phyloP scores from a whole-genome alignment of 2,329 filamentous ascomycete genomes.

The Penicillium sp. region DNA sequence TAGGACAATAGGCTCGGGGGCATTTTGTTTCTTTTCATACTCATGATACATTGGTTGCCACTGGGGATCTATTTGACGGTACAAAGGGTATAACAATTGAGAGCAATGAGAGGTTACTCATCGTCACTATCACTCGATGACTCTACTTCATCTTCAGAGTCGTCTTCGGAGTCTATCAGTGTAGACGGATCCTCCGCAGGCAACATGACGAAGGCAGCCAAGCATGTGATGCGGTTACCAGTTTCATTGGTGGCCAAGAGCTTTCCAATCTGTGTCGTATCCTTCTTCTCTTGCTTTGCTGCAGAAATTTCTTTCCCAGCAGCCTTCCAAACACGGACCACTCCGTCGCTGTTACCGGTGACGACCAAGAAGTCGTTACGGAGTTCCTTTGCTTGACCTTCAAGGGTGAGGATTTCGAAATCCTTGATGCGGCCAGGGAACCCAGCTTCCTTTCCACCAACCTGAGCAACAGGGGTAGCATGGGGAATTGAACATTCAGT shows the following conservation, averaged over 20 bases:
- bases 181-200: slow-evolving; percentile 55
- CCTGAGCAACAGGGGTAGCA: slow-evolving; percentile 62
- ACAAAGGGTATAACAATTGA: slow-evolving; percentile 26
- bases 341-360: slow-evolving; percentile 80
- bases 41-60: slow-evolving; percentile 16
- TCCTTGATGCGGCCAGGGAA: slow-evolving; percentile 80
- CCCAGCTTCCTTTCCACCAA: slow-evolving; percentile 71
- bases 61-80: slow-evolving; percentile 13
- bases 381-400: slow-evolving; percentile 31
- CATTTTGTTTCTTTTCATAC: slow-evolving; percentile 3
- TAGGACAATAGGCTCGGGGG: not conserved
- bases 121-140: slow-evolving; percentile 31
- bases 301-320: slow-evolving; percentile 29
- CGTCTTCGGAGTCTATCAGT: slow-evolving; percentile 57
- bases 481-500: slow-evolving; percentile 59
- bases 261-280: slow-evolving; percentile 55
- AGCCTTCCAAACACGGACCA: slow-evolving; percentile 74
- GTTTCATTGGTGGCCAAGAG: slow-evolving; percentile 79
- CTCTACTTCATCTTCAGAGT: slow-evolving; percentile 38
- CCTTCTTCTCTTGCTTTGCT: slow-evolving; percentile 17
- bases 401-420: slow-evolving; percentile 64
- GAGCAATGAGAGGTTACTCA: slow-evolving; percentile 24
- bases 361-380: slow-evolving; percentile 57
- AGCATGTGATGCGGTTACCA: slow-evolving; percentile 82
- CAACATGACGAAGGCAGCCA: slow-evolving; percentile 83